Evolutionary conservation across 2,329 filamentous ascomycete species (phyloP), one percentile per base, ranked within the genome.

Genomic region (Capronia epimyces): DNA sequence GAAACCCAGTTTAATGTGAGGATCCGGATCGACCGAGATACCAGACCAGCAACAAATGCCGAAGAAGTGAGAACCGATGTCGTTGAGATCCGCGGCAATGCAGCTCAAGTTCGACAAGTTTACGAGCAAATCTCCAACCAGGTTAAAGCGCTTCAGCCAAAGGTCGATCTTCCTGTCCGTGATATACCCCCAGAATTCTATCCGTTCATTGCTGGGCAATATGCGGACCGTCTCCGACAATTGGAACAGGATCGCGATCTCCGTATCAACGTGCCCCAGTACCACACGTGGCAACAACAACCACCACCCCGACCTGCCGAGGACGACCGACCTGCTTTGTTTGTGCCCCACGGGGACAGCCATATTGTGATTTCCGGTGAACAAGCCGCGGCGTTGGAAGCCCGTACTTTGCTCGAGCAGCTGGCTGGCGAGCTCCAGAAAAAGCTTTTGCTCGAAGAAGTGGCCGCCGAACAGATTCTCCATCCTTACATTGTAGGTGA

Each of bases 401-500:
- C 84, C 21, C 86, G 86, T 52, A 82, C 84, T 37, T 83, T 87
- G 63, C 86, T 97, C 59, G 89, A 96, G 69, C 82, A 82, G 43
- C 80, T 84, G 52, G 88, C 83, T 5, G 80, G 84, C 55, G 79
- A 91, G 64, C 79, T 98, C 18, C 82, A 84, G 60, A 80, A 81
- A 52, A 82, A 87, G 65, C 75, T 97, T 43, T 81, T 84, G 36
- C 75, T 93, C 43, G 82, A 93, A 61, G 84, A 94, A 67, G 75
- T 89, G 36, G 80, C 85, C 4, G 88, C 97, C 61, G 86, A 91
- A 67, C 84, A 85, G 56, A 89, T 88, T 43, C 83, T 89, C 45
- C 93, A 97, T 67, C 90, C 95, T 67, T 97, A 96, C 74, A 93
- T 98, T 64, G 83, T 95, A 57, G 91, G 91, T 45, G 83, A 91